Evolutionary conservation across 2,329 filamentous ascomycete genomes (phyloP), one percentile per base, ranked within the genome.

Genomic region (Cordyceps sp.): DNA sequence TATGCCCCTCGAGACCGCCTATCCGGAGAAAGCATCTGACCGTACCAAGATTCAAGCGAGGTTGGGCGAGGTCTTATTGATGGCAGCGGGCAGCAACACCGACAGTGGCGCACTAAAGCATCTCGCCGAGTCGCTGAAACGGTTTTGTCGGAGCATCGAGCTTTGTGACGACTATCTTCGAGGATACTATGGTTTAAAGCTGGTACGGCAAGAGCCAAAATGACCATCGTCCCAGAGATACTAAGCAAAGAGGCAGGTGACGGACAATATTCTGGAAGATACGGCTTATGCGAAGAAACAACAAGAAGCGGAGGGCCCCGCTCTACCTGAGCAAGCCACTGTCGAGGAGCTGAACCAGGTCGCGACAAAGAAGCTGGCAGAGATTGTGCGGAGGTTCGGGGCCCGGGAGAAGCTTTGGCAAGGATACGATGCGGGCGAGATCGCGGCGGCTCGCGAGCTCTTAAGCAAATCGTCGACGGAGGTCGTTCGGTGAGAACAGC

Each of bases 111-210:
- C 58, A 3, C 54, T 61, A 27, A 67, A 66, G 49, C 61, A 71
- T 44, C 59, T 90, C 33, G 62, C 69, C 27, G 80, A 86, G 48
- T 76, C 84, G 5, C 55, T 93, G 33, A 81, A 84, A 49, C 73
- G 86, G 41, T 96, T 93, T 55, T 82, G 79, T 50, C 73, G 90
- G 45, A 90, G 85, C 47, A 73, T 96, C 41, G 90, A 98, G 58
- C 69, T 98, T 32, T 96, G 90, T 48, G 82, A 94, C 44, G 76
- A 85, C 49, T 96, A 94, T 50, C 56, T 96, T 38, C 74, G 90
- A 38, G 90, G 86, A 1, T 93, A 85, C 52, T 96, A 93, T 54
- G 90, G 90, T 6, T 60, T 98, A 37, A 90, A 88, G 52, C 53
- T 86, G 54, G 78, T 85, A 55, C 46, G 69, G 46, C 10, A 15